Conservation (phyloP, 2,329 filamentous ascomycete species). For the Penicillium sp. region DNA sequence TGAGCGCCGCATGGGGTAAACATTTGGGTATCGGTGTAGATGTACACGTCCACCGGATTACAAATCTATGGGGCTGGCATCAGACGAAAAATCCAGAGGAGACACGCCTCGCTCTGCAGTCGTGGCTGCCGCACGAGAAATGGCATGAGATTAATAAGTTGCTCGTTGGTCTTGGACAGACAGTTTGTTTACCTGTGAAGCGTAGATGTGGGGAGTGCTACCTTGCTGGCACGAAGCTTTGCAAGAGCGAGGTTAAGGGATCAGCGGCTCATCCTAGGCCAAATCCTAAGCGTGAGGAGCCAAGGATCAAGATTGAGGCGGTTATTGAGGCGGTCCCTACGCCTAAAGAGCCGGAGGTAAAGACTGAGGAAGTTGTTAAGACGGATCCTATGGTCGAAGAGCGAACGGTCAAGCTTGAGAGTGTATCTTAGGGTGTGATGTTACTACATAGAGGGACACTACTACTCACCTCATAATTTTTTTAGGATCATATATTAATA, state of each 20-base stretch:
- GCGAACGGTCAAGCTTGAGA: not conserved
- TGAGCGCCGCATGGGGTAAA: conserved; percentile 72
- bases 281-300: conserved; percentile 31
- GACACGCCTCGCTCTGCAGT: conserved; percentile 71
- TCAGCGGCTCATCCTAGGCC: conserved; percentile 54
- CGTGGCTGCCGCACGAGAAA: conserved; percentile 78
- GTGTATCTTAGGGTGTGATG: not conserved
- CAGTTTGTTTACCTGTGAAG: conserved; percentile 77
- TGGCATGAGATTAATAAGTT: conserved; percentile 94
- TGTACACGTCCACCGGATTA: conserved; percentile 92
- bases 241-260: conserved; percentile 67
- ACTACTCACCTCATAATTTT: not conserved
- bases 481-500: not conserved
- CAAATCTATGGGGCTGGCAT: conserved; percentile 92
- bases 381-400: not conserved
- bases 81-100: conserved; percentile 78
- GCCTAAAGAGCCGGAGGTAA: not conserved
- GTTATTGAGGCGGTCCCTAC: not conserved
- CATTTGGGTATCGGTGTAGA: conserved; percentile 85
- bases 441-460: not conserved
- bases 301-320: conserved; percentile 26
- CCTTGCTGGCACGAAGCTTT: conserved; percentile 72
- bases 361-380: not conserved
- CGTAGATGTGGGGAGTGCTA: conserved; percentile 83
- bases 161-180: conserved; percentile 85